Base-by-base conservation (phyloP, 306 rosid genomes). In the Dalbergia cochinchinensis region DNA sequence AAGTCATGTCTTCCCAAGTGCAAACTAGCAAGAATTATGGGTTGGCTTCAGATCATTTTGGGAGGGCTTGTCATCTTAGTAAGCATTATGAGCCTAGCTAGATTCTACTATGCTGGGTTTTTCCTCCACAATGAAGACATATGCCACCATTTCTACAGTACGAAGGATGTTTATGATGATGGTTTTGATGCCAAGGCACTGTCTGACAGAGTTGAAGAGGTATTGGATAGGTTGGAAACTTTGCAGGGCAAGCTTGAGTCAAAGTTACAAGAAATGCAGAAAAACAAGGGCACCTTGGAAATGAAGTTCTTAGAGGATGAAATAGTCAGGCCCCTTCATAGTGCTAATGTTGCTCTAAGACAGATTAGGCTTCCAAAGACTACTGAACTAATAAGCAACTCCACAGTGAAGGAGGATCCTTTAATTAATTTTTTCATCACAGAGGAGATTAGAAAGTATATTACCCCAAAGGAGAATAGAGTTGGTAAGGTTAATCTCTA, bases 381-480 rank as follows among this genome's bases (percentile, higher is more conserved):
- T 58, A 57, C 58, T 58, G 92, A 88, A 80, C 89, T 80, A 73
- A 53, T 80, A 73, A 53, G 74, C 53, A 91, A 93, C 79, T 85
- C 86, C 10, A 83, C 86, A 3, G 20, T 80, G 78, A 87, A 83
- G 59, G 98, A 96, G 41, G 93, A 93, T 65, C 93, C 98, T 78
- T 80, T 93, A 87, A 89, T 96, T 69, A 91, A 93, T 42, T 78
- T 74, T 61, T 96, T 96, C 58, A 80, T 89, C 47, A 89, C 73
- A 2, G 99, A 96, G 78, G 99, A 96, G 88, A 91, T 91, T 50
- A 83, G 93, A 74, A 96, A 96, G 81, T 96, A 96, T 22, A 89
- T 96, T 65, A 91, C 96, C 68, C 97, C 99, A 65, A 96, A 91
- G 54, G 92, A 90, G 85, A 96, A 80, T 48, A 85, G 91, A 73